A percentile compares a stretch with the other conserved stretches of the same genome.
phyloP scores from a whole-genome alignment of 129 eudicot genomes.

The Centella asiatica region DNA sequence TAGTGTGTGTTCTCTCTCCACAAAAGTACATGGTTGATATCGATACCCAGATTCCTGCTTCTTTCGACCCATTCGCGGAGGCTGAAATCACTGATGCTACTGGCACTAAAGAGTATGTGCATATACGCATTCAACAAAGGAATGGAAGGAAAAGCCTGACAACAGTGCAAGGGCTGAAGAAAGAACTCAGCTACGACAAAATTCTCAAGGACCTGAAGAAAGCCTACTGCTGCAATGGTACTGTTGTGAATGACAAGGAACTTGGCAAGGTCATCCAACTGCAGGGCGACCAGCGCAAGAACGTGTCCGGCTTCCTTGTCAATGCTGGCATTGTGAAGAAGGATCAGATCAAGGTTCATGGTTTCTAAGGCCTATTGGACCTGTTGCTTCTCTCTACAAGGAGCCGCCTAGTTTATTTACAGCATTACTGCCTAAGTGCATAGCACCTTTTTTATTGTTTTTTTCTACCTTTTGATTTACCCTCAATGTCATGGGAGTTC shows the following conservation, averaged over 20 bases:
- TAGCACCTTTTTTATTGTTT: neutral
- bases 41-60: slow-evolving; percentile 22
- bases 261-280: slow-evolving; percentile 88
- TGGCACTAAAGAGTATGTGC: slow-evolving; percentile 85
- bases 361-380: slow-evolving; percentile 37
- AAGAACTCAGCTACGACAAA: slow-evolving; percentile 78
- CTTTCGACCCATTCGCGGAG: slow-evolving; percentile 70
- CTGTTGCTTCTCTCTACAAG: neutral
- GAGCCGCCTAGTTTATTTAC: neutral
- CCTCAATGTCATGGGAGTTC: slow-evolving; percentile 3
- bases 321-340: slow-evolving; percentile 66
- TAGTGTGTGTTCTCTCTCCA: neutral
- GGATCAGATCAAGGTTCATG: slow-evolving; percentile 90
- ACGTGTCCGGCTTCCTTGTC: slow-evolving; percentile 59
- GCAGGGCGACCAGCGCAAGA: slow-evolving; percentile 95
- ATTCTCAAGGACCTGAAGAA: slow-evolving; percentile 82
- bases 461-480: neutral
- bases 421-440: neutral
- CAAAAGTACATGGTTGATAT: slow-evolving; percentile 80
- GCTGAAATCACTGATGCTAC: slow-evolving; percentile 55
- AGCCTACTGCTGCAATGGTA: slow-evolving; percentile 89
- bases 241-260: slow-evolving; percentile 72
- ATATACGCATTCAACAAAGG: slow-evolving; percentile 84
- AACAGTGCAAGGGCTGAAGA: slow-evolving; percentile 81
- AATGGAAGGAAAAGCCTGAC: slow-evolving; percentile 91